Conservation (phyloP, 2,329 filamentous ascomycete species). For the Fusarium sp. region DNA sequence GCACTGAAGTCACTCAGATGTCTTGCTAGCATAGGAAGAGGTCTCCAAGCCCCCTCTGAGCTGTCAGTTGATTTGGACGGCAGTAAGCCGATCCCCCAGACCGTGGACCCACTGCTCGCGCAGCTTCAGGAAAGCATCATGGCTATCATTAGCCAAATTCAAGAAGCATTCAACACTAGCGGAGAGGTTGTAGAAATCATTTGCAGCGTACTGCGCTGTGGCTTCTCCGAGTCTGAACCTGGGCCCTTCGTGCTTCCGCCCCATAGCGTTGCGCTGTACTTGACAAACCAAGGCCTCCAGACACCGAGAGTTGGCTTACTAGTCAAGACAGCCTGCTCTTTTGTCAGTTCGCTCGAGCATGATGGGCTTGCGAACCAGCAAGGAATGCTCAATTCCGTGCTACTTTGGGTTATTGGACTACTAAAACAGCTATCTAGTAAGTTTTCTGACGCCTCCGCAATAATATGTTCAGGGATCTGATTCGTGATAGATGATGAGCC, state of each 20-base stretch:
- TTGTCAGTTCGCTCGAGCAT: conserved; percentile 71
- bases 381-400: conserved; percentile 63
- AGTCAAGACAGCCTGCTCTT: conserved; percentile 78
- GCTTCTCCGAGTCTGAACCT: conserved; percentile 79
- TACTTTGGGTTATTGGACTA: conserved; percentile 73
- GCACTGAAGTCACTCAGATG: conserved; percentile 73
- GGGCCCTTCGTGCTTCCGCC: conserved; percentile 84
- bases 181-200: conserved; percentile 79
- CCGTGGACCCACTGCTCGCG: conserved; percentile 40
- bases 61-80: conserved; percentile 75
- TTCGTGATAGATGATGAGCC: conserved; percentile 71
- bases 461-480: background rate
- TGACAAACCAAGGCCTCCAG: conserved; percentile 69
- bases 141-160: conserved; percentile 61
- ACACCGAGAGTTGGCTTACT: conserved; percentile 77
- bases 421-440: conserved; percentile 72
- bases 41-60: conserved; percentile 77
- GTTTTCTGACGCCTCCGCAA: conserved; percentile 23
- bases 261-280: conserved; percentile 73
- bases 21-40: conserved; percentile 77
- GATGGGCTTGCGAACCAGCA: conserved; percentile 60
- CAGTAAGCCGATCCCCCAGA: conserved; percentile 47
- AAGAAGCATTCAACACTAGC: conserved; percentile 67
- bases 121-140: conserved; percentile 63
- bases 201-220: conserved; percentile 78